Percentiles rank a stretch among this genome's conserved stretches.
Conservation (phyloP, 768 basidiomycete species). For the Termitomyces sp. region DNA sequence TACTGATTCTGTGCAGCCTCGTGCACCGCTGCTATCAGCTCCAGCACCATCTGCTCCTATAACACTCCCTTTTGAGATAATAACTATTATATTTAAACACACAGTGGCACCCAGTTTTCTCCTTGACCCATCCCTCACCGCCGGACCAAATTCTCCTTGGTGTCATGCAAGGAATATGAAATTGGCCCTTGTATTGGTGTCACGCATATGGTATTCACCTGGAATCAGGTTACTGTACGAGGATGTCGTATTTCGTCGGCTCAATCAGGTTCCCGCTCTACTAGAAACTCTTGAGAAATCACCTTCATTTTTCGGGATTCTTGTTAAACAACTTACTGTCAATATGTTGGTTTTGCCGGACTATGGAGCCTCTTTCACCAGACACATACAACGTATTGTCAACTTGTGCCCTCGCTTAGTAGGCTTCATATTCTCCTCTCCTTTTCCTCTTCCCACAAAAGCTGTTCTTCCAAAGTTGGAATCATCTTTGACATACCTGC, state of each 20-base stretch:
- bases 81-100: slow-evolving; percentile 17
- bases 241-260: slow-evolving; percentile 17
- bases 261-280: slow-evolving; percentile 17
- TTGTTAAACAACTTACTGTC: slow-evolving; percentile 12
- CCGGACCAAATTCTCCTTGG: slow-evolving; percentile 17
- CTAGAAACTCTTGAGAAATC: slow-evolving; percentile 13
- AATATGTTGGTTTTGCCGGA: slow-evolving; percentile 5
- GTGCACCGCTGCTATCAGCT: background rate
- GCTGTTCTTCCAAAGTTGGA: slow-evolving; percentile 2
- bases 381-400: slow-evolving; percentile 6
- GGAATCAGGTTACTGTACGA: slow-evolving; percentile 20
- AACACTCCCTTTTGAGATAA: slow-evolving; percentile 17
- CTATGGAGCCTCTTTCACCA: slow-evolving; percentile 8
- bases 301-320: background rate
- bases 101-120: slow-evolving; percentile 18
- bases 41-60: background rate
- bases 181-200: slow-evolving; percentile 16
- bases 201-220: slow-evolving; percentile 18
- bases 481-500: slow-evolving; percentile 3
- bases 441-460: slow-evolving; percentile 1
- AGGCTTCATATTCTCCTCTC: slow-evolving; percentile 1
- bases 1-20: background rate
- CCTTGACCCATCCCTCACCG: slow-evolving; percentile 10
- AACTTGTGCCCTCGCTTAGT: slow-evolving; percentile 5
- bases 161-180: slow-evolving; percentile 16